A percentile compares a stretch with the other conserved stretches of the same genome.
These are phyloP conservation scores for Aspergillus sp. DNA, from an alignment of 2,329 filamentous ascomycete species.

Conservation along the genomic window DNA sequence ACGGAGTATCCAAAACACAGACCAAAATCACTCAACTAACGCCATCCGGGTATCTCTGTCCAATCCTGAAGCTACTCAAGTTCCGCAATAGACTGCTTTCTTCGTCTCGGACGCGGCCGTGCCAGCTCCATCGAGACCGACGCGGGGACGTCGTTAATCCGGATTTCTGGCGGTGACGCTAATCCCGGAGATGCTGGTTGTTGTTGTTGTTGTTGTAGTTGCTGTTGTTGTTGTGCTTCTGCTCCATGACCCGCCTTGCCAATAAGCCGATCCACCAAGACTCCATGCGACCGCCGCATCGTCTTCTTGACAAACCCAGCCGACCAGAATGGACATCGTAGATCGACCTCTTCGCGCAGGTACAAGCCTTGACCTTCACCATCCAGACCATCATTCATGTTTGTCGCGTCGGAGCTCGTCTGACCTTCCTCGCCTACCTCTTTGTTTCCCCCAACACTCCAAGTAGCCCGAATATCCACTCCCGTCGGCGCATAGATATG, in stretches of 20 bases:
- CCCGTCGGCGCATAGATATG: constrained; percentile 79
- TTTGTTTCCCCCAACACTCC: constrained; percentile 65
- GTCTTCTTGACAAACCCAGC: constrained; percentile 74
- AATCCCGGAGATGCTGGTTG: background rate
- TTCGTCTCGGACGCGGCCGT: background rate
- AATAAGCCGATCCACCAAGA: constrained; percentile 60
- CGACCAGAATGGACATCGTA: constrained; percentile 73
- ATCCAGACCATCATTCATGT: background rate
- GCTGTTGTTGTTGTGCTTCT: background rate
- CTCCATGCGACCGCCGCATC: constrained; percentile 65
- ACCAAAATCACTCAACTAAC: background rate
- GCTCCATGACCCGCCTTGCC: constrained; percentile 38
- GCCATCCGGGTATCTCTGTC: background rate
- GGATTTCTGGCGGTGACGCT: background rate
- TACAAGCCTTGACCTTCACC: constrained; percentile 55
- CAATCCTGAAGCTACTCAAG: background rate
- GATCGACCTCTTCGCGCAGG: constrained; percentile 76
- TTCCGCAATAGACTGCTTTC: background rate
- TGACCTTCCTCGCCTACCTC: constrained; percentile 59
- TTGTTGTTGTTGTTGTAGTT: background rate
- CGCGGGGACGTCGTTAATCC: background rate
- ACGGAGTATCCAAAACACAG: background rate
- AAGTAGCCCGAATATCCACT: constrained; percentile 70
- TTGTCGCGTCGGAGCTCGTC: constrained; percentile 52
- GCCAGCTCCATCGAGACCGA: background rate